Evolutionary conservation across 2,329 filamentous ascomycete species (phyloP).

Genomic region (Chaetomium globosum): DNA sequence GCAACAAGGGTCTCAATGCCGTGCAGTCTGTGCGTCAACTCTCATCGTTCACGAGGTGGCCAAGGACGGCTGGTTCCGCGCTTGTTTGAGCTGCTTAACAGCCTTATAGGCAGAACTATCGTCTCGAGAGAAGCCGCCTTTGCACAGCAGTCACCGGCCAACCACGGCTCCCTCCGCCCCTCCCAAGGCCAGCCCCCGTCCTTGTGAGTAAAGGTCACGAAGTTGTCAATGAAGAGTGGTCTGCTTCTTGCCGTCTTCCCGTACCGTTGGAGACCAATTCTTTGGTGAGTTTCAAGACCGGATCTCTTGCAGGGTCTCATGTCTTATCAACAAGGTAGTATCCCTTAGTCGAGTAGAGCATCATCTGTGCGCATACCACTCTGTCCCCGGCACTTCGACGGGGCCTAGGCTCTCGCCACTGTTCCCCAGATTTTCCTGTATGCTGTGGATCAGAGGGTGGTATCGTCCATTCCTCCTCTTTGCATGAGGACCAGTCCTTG

Average conservation of each 20-base stretch:
- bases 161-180: conserved; percentile 22
- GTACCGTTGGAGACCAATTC: conserved; percentile 29
- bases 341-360: background rate
- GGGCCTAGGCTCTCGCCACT: conserved; percentile 2
- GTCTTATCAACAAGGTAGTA: conserved; percentile 12
- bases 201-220: background rate
- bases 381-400: conserved; percentile 18
- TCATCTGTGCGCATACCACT: conserved; percentile 12
- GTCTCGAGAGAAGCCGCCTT: background rate
- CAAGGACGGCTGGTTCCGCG: background rate
- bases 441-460: conserved; percentile 21
- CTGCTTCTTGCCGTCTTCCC: background rate
- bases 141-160: conserved; percentile 20
- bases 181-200: conserved; percentile 1
- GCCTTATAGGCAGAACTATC: conserved; percentile 28
- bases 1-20: conserved; percentile 25
- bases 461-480: conserved; percentile 1
- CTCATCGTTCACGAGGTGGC: conserved; percentile 6
- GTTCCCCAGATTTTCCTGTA: conserved; percentile 33
- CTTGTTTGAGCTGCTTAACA: conserved; percentile 26
- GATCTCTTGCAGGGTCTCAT: conserved; percentile 12
- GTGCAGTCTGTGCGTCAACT: conserved; percentile 28
- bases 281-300: conserved; percentile 25
- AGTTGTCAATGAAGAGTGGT: background rate
- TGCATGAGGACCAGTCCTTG: conserved; percentile 32